These are phyloP conservation scores for Scutellaria barbata DNA, from an alignment of 257 asterid species.

Conservation along the genomic window DNA sequence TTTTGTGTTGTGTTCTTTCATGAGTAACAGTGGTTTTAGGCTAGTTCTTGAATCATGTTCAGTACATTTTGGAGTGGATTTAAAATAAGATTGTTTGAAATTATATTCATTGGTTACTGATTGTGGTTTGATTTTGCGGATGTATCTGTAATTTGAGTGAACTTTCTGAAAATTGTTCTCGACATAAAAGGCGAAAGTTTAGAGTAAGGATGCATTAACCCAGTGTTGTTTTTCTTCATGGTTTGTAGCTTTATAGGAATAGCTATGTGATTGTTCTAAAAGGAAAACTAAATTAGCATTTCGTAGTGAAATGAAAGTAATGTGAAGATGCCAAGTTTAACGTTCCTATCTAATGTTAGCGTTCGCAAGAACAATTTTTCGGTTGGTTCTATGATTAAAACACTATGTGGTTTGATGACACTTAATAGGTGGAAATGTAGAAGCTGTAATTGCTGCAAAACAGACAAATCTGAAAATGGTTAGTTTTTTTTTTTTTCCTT, in stretches of 20 bases:
- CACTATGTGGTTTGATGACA: too few species aligned
- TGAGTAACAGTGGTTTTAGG: not conserved
- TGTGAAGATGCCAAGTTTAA: not conserved
- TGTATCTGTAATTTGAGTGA: not conserved
- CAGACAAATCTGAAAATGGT: too few species aligned
- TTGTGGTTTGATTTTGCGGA: constrained; percentile 13
- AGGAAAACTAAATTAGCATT: not conserved
- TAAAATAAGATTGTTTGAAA: constrained; percentile 9
- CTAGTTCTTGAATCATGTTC: not conserved
- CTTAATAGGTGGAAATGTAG: too few species aligned
- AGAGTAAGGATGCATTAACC: not conserved
- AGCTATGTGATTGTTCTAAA: constrained; percentile 2
- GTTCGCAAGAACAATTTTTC: too few species aligned
- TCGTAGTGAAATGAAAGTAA: not conserved
- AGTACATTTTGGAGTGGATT: not conserved
- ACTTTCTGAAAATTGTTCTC: not conserved
- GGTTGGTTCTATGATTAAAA: not conserved
- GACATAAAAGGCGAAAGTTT: not conserved
- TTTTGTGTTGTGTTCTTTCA: too few species aligned
- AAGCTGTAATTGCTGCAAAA: too few species aligned
- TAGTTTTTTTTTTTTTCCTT: too few species aligned
- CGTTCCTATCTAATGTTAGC: not conserved
- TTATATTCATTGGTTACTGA: not conserved
- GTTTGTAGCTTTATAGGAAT: not conserved
- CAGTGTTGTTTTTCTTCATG: not conserved